Evolutionary conservation across 2,329 filamentous ascomycete species (phyloP).

Genomic region (Trichophyton rubrum): DNA sequence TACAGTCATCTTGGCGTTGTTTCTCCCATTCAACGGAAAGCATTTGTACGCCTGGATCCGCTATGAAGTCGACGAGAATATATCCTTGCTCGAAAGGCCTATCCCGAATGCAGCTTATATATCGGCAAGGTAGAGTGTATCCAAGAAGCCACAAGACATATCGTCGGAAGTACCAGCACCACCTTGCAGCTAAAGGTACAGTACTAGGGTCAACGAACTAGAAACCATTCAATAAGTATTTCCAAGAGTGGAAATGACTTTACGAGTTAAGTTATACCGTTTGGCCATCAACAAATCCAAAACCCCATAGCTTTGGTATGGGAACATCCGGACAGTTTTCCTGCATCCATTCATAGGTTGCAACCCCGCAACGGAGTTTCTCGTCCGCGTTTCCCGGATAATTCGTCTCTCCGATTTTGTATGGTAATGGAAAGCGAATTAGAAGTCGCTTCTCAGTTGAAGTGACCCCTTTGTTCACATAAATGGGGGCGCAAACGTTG

Average conservation of each 20-base stretch:
- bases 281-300: slow-evolving; percentile 17
- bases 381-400: slow-evolving; percentile 7
- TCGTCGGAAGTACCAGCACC: neutral
- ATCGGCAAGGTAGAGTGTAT: neutral
- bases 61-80: slow-evolving; percentile 16
- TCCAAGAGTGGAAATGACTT: neutral
- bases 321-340: slow-evolving; percentile 10
- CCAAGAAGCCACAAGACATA: neutral
- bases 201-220: neutral
- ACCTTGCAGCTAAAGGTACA: neutral
- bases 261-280: slow-evolving; percentile 8
- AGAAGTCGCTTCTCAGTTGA: neutral
- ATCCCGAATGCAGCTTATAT: neutral
- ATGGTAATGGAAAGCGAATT: slow-evolving; percentile 8
- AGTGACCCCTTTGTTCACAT: neutral
- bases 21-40: slow-evolving; percentile 16
- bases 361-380: slow-evolving; percentile 13
- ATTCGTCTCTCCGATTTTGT: slow-evolving; percentile 4
- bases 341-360: slow-evolving; percentile 10
- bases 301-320: slow-evolving; percentile 12
- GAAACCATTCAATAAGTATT: neutral
- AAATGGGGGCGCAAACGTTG: slow-evolving; percentile 14
- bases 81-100: slow-evolving; percentile 19
- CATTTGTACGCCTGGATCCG: slow-evolving; percentile 13
- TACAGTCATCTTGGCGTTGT: slow-evolving; percentile 10